phyloP scores from a whole-genome alignment of 768 basidiomycete genomes.

The Daedalea quercina region DNA sequence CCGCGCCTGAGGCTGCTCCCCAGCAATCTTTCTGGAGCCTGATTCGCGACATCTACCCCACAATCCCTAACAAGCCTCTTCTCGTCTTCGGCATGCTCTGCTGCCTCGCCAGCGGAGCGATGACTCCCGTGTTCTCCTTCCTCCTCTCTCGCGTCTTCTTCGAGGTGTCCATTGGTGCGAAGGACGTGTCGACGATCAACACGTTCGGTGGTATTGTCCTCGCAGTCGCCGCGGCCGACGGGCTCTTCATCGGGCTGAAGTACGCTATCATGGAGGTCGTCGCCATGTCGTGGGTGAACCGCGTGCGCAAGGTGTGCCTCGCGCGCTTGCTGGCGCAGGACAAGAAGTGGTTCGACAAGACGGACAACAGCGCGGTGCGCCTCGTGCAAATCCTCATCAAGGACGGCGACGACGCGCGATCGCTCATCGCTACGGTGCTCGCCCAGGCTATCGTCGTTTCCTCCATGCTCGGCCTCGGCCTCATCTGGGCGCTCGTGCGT shows the following conservation, averaged over 20 bases:
- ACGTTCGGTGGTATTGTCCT: conserved; percentile 69
- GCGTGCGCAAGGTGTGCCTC: conserved; percentile 52
- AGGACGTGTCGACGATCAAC: conserved; percentile 56
- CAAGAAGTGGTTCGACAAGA: conserved; percentile 79
- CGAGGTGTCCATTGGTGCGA: conserved; percentile 65
- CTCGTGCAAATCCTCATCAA: conserved; percentile 77
- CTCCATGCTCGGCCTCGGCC: conserved; percentile 77
- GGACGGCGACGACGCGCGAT: conserved; percentile 84
- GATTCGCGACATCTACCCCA: conserved; percentile 54
- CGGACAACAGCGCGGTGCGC: conserved; percentile 47
- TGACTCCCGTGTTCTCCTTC: conserved; percentile 91
- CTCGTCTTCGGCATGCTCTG: conserved; percentile 62
- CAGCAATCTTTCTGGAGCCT: conserved; percentile 36
- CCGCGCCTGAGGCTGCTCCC: conserved; percentile 18
- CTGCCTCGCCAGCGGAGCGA: conserved; percentile 70
- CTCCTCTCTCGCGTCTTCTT: conserved; percentile 78
- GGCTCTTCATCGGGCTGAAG: conserved; percentile 66
- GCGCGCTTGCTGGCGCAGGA: conserved; percentile 67
- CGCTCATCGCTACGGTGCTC: conserved; percentile 66
- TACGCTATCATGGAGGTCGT: conserved; percentile 75
- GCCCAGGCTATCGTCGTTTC: conserved; percentile 67
- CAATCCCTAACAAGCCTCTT: conserved; percentile 67
- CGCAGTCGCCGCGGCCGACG: conserved; percentile 68
- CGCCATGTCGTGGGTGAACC: conserved; percentile 69
- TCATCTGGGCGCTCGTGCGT: conserved; percentile 81